phyloP scores from a whole-genome alignment of 192 early-diverging fungal genomes.

The Mortierella claussenii region DNA sequence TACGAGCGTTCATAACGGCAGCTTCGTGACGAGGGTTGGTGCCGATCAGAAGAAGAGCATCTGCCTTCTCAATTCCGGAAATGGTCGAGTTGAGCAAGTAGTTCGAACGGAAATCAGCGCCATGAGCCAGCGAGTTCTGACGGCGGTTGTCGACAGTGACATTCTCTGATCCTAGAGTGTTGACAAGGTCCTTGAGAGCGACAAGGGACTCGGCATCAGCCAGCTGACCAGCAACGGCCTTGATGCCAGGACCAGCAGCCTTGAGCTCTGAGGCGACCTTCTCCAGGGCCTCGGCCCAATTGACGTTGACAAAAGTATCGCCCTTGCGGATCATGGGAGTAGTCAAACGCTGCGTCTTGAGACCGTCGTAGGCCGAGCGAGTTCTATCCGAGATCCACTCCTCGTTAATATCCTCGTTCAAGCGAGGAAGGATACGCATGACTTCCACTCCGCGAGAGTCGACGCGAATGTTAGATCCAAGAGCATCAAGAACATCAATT shows the following conservation, averaged over 20 bases:
- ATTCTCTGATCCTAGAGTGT: slow-evolving; percentile 87
- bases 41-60: slow-evolving; percentile 90
- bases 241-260: slow-evolving; percentile 71
- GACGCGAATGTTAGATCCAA: slow-evolving; percentile 95
- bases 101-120: slow-evolving; percentile 88
- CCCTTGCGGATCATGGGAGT: slow-evolving; percentile 88
- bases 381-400: slow-evolving; percentile 99
- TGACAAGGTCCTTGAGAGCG: slow-evolving; percentile 95
- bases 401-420: slow-evolving; percentile 98
- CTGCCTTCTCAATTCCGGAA: slow-evolving; percentile 92
- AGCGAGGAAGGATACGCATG: slow-evolving; percentile 93
- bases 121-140: slow-evolving; percentile 60
- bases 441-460: slow-evolving; percentile 97
- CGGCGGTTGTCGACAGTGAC: slow-evolving; percentile 77
- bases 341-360: slow-evolving; percentile 96
- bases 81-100: slow-evolving; percentile 89
- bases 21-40: slow-evolving; percentile 98
- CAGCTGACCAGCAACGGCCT: slow-evolving; percentile 90
- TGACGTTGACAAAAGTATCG: slow-evolving; percentile 81
- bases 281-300: slow-evolving; percentile 89
- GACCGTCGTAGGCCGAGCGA: slow-evolving; percentile 93
- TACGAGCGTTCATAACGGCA: slow-evolving; percentile 93
- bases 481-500: slow-evolving; percentile 93
- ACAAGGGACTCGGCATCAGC: slow-evolving; percentile 95
- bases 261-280: slow-evolving; percentile 75